Evolutionary conservation across 2,329 filamentous ascomycete species (phyloP).

Genomic region (Moelleriella libera): DNA sequence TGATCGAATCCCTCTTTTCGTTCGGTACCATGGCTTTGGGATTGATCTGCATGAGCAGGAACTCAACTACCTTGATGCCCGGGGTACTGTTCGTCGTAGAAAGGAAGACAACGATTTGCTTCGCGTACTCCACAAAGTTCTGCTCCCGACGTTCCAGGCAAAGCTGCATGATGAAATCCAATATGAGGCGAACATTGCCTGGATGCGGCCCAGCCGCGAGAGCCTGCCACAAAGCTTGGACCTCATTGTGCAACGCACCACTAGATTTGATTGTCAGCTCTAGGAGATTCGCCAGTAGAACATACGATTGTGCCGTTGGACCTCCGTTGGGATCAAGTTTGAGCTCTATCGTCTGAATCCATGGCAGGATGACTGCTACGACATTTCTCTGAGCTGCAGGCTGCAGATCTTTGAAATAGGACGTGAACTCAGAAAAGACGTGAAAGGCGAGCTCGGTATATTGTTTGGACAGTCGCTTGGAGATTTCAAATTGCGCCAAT

Average conservation of each 20-base stretch:
- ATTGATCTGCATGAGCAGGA: conserved; percentile 77
- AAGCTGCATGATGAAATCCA: conserved; percentile 91
- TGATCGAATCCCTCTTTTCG: conserved; percentile 58
- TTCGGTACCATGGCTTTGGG: conserved; percentile 96
- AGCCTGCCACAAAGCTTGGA: conserved; percentile 94
- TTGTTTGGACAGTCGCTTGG: conserved; percentile 74
- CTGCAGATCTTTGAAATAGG: conserved; percentile 80
- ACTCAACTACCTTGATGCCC: conserved; percentile 86
- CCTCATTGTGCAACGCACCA: conserved; percentile 81
- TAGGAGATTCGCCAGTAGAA: conserved; percentile 84
- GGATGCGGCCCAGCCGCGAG: conserved; percentile 84
- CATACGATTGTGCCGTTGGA: conserved; percentile 83
- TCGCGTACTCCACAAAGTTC: conserved; percentile 95
- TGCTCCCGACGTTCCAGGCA: conserved; percentile 91
- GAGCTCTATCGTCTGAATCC: conserved; percentile 89
- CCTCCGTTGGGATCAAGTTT: conserved; percentile 85
- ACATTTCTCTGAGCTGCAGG: conserved; percentile 81
- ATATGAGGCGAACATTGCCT: conserved; percentile 84
- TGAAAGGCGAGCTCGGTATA: conserved; percentile 83
- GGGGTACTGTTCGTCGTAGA: conserved; percentile 63
- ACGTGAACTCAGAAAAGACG: conserved; percentile 89
- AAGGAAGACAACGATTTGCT: conserved; percentile 93
- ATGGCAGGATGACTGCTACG: conserved; percentile 85
- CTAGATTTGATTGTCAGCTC: conserved; percentile 94
- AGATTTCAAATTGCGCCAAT: conserved; percentile 91